Percentiles rank a stretch among this genome's conserved stretches.
These are phyloP conservation scores for Jacaranda mimosifolia DNA, from an alignment of 257 asterid genomes.

Conservation along the genomic window DNA sequence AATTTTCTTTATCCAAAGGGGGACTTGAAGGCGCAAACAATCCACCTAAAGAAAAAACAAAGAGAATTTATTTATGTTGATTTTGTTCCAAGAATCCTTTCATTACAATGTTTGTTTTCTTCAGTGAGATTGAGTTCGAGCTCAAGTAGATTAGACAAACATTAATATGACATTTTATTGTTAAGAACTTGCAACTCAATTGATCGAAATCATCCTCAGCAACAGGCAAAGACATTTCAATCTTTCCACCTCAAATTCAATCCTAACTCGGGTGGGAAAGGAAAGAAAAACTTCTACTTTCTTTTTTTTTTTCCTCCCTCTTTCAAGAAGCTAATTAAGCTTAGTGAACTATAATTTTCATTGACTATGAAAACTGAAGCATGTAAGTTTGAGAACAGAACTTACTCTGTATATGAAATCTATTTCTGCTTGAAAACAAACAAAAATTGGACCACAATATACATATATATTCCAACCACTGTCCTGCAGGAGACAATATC, in stretches of 20 bases:
- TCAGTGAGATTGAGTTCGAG: no score
- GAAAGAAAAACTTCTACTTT: background rate
- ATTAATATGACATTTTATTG: background rate
- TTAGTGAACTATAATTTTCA: background rate
- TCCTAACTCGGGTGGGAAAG: background rate
- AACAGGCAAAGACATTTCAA: no score
- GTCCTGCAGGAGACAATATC: slow-evolving; percentile 7
- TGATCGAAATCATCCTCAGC: background rate
- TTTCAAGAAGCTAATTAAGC: background rate
- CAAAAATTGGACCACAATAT: slow-evolving; percentile 19
- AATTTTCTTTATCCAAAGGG: no score
- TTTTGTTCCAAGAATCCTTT: no score
- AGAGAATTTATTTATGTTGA: no score
- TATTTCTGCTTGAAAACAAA: background rate
- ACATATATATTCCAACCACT: slow-evolving; percentile 30
- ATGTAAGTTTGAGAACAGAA: background rate
- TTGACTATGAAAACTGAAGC: background rate
- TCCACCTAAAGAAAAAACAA: no score
- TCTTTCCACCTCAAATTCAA: slow-evolving; percentile 22
- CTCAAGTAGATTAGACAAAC: no score
- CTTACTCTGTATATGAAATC: slow-evolving; percentile 23
- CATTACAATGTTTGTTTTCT: no score
- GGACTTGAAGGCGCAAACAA: no score
- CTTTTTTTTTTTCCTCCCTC: background rate
- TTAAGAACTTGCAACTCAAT: background rate